Percentiles rank a stretch among this genome's conserved stretches.
Evolutionary conservation across 306 rosid species (phyloP).

Genomic region (Luffa aegyptiaca): DNA sequence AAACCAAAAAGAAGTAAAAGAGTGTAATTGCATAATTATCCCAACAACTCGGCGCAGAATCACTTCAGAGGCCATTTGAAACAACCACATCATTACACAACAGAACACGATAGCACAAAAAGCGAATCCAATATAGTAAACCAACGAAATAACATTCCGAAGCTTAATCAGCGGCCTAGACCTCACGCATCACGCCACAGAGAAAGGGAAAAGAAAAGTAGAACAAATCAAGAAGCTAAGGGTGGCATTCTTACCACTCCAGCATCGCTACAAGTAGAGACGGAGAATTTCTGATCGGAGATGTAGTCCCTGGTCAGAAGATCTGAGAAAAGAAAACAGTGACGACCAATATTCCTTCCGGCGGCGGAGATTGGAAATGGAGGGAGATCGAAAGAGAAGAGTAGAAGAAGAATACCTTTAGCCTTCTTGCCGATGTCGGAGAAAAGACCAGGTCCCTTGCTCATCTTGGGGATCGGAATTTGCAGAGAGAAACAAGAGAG

Average conservation of each 20-base stretch:
- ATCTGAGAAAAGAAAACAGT: constrained; percentile 27
- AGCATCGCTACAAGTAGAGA: constrained; percentile 54
- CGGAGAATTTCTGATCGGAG: constrained; percentile 69
- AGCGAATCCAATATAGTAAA: background rate
- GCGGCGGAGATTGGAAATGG: background rate
- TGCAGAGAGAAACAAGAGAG: constrained; percentile 7
- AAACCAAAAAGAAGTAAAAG: background rate
- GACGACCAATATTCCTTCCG: background rate
- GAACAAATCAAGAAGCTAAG: background rate
- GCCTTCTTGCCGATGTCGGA: constrained; percentile 82
- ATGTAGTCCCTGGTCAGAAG: constrained; percentile 69
- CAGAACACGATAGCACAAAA: background rate
- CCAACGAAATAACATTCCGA: background rate
- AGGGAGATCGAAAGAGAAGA: background rate
- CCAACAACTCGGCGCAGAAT: background rate
- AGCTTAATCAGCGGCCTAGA: background rate
- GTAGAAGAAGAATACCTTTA: constrained; percentile 34
- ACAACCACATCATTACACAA: background rate
- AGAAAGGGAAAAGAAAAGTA: background rate
- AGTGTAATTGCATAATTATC: background rate
- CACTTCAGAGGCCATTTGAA: background rate
- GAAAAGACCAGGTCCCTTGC: constrained; percentile 85
- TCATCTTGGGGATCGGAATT: constrained; percentile 36
- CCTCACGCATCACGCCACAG: background rate
- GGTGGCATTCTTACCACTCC: constrained; percentile 52